phyloP scores from a whole-genome alignment of 139 green algal species.

The Chlorella sp. region DNA sequence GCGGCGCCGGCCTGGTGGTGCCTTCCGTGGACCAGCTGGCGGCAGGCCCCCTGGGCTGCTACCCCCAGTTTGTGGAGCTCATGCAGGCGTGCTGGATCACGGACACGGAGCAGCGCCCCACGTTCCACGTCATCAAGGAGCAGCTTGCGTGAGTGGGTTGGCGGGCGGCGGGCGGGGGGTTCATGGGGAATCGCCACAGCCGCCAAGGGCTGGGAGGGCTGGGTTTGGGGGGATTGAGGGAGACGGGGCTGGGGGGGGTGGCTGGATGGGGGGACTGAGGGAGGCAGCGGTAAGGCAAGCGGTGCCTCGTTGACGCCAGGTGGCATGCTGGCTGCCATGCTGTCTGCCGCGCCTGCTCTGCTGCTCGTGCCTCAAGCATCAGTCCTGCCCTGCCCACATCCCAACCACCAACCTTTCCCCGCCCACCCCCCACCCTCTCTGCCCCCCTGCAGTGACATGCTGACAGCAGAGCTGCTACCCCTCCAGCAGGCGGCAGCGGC shows the following conservation, averaged over 20 bases:
- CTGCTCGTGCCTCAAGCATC: no score
- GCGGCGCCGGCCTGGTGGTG: slow-evolving; percentile 9
- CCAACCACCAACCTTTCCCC: neutral
- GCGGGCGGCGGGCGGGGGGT: no score
- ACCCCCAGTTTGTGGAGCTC: slow-evolving; percentile 29
- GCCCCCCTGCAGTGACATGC: neutral
- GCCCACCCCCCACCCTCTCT: neutral
- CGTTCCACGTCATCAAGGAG: slow-evolving; percentile 27
- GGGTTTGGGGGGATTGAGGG: neutral
- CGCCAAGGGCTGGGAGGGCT: no score
- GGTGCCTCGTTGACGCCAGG: no score
- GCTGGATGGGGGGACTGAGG: no score
- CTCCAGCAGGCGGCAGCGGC: slow-evolving; percentile 3
- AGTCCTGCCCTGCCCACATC: neutral
- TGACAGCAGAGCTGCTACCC: slow-evolving; percentile 12
- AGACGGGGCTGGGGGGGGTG: neutral
- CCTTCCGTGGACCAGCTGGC: neutral
- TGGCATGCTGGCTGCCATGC: neutral
- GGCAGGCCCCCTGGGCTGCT: slow-evolving; percentile 14
- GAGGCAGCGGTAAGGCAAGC: no score
- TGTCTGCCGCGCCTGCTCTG: neutral
- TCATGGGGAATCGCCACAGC: no score
- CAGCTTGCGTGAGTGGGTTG: neutral
- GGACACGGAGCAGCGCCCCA: slow-evolving; percentile 17
- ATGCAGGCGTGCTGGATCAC: slow-evolving; percentile 39